Evolutionary conservation across 345 rosid species (phyloP), one percentile per base, ranked within the genome.

Genomic region (Syzygium grande): DNA sequence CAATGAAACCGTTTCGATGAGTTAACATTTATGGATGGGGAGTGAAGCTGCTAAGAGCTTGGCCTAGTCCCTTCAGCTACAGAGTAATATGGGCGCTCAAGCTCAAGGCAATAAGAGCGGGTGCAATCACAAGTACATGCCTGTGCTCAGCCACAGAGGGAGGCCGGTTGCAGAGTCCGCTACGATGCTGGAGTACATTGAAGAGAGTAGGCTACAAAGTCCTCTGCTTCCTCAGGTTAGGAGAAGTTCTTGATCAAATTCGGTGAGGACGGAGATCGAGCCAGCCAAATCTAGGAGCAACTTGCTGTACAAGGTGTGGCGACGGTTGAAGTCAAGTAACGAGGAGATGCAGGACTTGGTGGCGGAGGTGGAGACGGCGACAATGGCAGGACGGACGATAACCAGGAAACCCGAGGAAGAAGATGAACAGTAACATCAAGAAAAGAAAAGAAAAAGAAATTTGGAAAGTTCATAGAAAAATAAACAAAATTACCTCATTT

Each of bases 41-140:
- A 58, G 87, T 90, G 84, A 90, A 90, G 91, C 87, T 91, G 19
- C 89, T n/a, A 23, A 92, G 92, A 55, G 13, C 38, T 25, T 88
- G 90, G 89, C 5, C 46, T 9, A 92, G 94, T 63, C 88, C 90
- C 29, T 92, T 87, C 43, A 83, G 86, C 53, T 68, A 53, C 56
- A 90, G 88, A 25, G 91, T 91, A 30, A 84, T 89, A 13, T 90
- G 91, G 90, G 89, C 87, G 12, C 90, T 89, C 85, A 87, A 90
- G 84, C 53, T 90, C 15, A 92, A 91, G 34, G 92, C 90, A 54
- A 59, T 89, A 55, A 55, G 86, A 89, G 23, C 84, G 88, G 58
- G 6, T 92, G 63, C 49, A 68, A 25, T 85, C 73, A 91, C 78
- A 86, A 86, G 88, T 89, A 89, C 73, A 85, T 92, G 52, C 93